A percentile compares a stretch with the other conserved stretches of the same genome.
phyloP scores from a whole-genome alignment of 2,329 filamentous ascomycete genomes.

The Phialemoniopsis sp. region DNA sequence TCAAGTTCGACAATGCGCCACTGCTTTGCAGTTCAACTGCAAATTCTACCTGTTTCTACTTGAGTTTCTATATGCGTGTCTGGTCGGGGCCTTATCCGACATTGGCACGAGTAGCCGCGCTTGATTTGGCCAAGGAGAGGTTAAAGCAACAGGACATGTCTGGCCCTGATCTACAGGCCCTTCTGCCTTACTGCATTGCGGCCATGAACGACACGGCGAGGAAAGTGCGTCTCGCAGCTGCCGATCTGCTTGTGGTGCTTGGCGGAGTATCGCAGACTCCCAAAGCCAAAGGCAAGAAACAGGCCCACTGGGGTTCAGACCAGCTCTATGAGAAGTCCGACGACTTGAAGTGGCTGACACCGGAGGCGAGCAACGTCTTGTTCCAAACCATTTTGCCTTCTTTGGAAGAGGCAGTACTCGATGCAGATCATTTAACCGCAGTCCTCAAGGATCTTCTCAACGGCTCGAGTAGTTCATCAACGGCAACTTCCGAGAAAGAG shows the following conservation, averaged over 20 bases:
- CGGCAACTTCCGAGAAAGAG: conserved; percentile 31
- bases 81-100: conserved; percentile 71
- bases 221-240: conserved; percentile 71
- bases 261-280: conserved; percentile 37
- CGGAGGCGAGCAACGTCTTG: conserved; percentile 55
- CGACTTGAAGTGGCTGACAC: conserved; percentile 53
- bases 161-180: conserved; percentile 65
- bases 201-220: conserved; percentile 73
- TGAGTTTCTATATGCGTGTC: conserved; percentile 72
- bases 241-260: conserved; percentile 59
- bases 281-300: conserved; percentile 31
- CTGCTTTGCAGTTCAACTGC: conserved; percentile 51
- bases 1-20: conserved; percentile 49
- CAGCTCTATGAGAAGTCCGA: conserved; percentile 59
- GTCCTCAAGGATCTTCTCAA: conserved; percentile 60
- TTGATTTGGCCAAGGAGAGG: conserved; percentile 58
- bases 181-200: conserved; percentile 77
- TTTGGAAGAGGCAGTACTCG: conserved; percentile 82
- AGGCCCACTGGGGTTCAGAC: conserved; percentile 54
- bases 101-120: conserved; percentile 62
- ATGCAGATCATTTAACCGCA: conserved; percentile 65
- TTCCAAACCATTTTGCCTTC: conserved; percentile 66
- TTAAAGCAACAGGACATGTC: conserved; percentile 46
- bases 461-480: conserved; percentile 30
- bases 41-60: conserved; percentile 59